Percentiles rank a stretch among this genome's conserved stretches.
These are phyloP conservation scores for Boletus speciosus DNA, from an alignment of 768 basidiomycete genomes.

Conservation along the genomic window DNA sequence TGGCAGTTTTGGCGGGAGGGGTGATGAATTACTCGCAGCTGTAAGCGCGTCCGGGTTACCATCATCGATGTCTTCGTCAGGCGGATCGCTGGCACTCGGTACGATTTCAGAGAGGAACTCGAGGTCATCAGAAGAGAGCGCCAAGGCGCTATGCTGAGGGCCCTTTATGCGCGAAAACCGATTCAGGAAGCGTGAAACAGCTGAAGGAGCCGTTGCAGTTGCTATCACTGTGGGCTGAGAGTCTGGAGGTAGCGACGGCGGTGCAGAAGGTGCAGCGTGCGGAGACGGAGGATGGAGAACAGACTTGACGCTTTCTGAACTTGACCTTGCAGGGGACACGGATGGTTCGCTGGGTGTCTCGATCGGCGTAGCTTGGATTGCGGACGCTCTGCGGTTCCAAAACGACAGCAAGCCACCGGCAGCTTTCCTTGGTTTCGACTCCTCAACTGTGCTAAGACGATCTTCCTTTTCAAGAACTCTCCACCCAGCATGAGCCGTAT, in stretches of 20 bases:
- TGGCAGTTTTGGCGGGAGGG: slow-evolving; percentile 43
- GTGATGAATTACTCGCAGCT: slow-evolving; percentile 39
- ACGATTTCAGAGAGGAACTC: slow-evolving; percentile 73
- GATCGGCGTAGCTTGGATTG: slow-evolving; percentile 17
- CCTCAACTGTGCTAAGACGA: slow-evolving; percentile 29
- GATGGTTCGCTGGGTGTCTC: slow-evolving; percentile 20
- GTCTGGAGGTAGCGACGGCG: slow-evolving; percentile 6
- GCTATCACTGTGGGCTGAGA: not conserved
- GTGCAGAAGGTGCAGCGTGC: slow-evolving; percentile 11
- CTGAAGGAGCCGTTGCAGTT: slow-evolving; percentile 47
- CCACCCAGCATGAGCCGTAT: slow-evolving; percentile 68
- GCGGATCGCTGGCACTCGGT: slow-evolving; percentile 48
- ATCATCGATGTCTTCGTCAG: slow-evolving; percentile 33
- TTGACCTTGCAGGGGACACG: slow-evolving; percentile 29
- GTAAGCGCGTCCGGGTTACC: slow-evolving; percentile 38
- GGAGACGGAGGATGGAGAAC: slow-evolving; percentile 4
- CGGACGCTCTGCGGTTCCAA: slow-evolving; percentile 49
- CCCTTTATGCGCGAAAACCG: slow-evolving; percentile 59
- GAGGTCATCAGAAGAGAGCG: slow-evolving; percentile 76
- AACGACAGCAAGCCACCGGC: slow-evolving; percentile 67
- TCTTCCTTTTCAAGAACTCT: slow-evolving; percentile 59
- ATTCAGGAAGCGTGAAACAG: slow-evolving; percentile 78
- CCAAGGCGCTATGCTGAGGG: slow-evolving; percentile 50
- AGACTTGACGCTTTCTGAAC: slow-evolving; percentile 27
- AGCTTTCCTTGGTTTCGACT: slow-evolving; percentile 46